A percentile compares a stretch with the other conserved stretches of the same genome.
Conservation (phyloP, 768 basidiomycete species). For the Boletus rex-veris region DNA sequence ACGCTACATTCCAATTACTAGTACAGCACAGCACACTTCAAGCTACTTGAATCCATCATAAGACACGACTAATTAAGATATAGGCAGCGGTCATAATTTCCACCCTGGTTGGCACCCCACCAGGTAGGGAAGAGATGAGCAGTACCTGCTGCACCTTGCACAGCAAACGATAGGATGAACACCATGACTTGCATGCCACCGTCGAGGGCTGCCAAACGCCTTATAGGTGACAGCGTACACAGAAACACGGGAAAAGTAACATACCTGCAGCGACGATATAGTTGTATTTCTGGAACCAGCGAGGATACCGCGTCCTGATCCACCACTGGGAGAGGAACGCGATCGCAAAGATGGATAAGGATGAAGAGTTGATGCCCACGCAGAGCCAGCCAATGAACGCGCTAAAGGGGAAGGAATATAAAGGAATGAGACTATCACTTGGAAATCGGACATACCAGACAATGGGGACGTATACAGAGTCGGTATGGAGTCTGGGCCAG, state of each 20-base stretch:
- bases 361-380: constrained; percentile 28
- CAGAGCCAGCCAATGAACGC: constrained; percentile 15
- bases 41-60: neutral
- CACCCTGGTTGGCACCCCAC: constrained; percentile 57
- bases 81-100: constrained; percentile 35
- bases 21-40: too few relatives aligned
- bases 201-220: constrained; percentile 28
- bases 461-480: constrained; percentile 31
- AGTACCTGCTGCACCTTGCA: constrained; percentile 48
- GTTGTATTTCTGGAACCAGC: constrained; percentile 38
- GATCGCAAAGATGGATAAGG: neutral
- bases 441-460: constrained; percentile 20
- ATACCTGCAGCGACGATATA: constrained; percentile 42
- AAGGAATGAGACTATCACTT: neutral
- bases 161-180: constrained; percentile 48
- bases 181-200: constrained; percentile 50
- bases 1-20: too few relatives aligned
- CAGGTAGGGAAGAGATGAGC: constrained; percentile 52
- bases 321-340: constrained; percentile 39
- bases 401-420: constrained; percentile 11
- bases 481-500: constrained; percentile 30
- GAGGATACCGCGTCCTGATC: constrained; percentile 34
- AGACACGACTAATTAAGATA: constrained; percentile 7
- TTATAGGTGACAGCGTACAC: neutral
- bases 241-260: neutral